Base-by-base conservation (phyloP, 176 grass and related monocot genomes). In the Oryza glumipatula region DNA sequence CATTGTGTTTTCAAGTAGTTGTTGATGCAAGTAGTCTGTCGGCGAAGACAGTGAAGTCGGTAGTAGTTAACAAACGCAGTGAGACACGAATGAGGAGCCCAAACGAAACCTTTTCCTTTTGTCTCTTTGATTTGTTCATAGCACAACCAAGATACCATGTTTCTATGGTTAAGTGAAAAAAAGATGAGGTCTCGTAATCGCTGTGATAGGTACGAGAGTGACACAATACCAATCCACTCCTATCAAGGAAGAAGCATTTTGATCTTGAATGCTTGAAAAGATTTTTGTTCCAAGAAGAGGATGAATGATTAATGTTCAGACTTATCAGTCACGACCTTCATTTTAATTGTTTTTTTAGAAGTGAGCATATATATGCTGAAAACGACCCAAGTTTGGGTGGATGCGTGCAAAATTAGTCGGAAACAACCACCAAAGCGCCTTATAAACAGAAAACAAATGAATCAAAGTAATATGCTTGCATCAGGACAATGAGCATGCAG, bases 141-240 rank as follows among this genome's bases (percentile, higher is more conserved):
- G n/a, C 23, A 23, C 69, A 35, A 33, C 67, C 28, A 51, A 68
- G 78, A 32, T 58, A 21, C 52, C 52, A 58, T 58, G 52, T 58
- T 58, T 46, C 19, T 6, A 26, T 11, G 65, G 1, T 23, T 60
- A 76, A 38, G 36, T 14, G 63, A 68, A 58, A 68, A 58, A 68
- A 58, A 58, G 71, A 73, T 76, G 9, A 11, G 12, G 13, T 19
- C 44, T 87, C 48, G 46, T 72, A 3, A 65, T 76, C 63, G 11
- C 48, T 16, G 49, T 84, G 78, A 13, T 60, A 65, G 74, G 80
- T 79, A 79, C 19, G 79, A 90, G 43, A 48, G 74, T 24, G 76
- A 83, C 84, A 60, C 12, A 49, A 72, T 23, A 81, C 79, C 72
- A 36, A 86, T 66, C 66, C 77, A 80, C 39, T 70, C 54, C 4